A percentile compares a stretch with the other conserved stretches of the same genome.
Evolutionary conservation across 2,329 filamentous ascomycete species (phyloP).

Genomic region (Penicillium sp.): DNA sequence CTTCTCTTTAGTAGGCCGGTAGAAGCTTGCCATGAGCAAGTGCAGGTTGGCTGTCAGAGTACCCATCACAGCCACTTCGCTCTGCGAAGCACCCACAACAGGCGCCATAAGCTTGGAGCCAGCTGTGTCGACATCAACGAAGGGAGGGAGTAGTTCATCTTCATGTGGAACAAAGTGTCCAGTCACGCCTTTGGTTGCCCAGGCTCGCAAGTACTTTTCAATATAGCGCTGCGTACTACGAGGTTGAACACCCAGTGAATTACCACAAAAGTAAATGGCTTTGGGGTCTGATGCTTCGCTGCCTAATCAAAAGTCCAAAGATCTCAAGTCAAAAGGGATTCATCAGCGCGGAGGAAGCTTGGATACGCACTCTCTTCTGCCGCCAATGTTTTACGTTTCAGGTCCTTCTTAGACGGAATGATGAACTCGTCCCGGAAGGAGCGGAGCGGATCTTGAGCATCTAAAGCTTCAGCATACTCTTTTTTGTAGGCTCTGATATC

Average conservation of each 20-base stretch:
- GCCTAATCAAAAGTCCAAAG: neutral
- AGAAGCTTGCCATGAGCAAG: conserved; percentile 81
- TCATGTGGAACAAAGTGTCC: conserved; percentile 75
- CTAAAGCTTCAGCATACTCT: conserved; percentile 52
- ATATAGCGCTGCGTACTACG: conserved; percentile 66
- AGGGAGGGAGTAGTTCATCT: conserved; percentile 68
- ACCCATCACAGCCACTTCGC: conserved; percentile 85
- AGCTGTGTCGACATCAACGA: conserved; percentile 77
- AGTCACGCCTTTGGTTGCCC: conserved; percentile 80
- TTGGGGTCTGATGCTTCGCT: conserved; percentile 45
- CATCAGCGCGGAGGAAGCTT: neutral
- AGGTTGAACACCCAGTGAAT: conserved; percentile 85
- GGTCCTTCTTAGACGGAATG: conserved; percentile 71
- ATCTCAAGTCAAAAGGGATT: neutral
- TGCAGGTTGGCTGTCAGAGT: conserved; percentile 81
- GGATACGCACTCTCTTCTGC: conserved; percentile 28
- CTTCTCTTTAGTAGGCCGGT: conserved; percentile 63
- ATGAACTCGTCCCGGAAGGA: conserved; percentile 70
- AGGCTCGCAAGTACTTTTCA: conserved; percentile 74
- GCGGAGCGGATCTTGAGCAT: conserved; percentile 61
- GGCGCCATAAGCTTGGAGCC: conserved; percentile 69
- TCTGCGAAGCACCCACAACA: conserved; percentile 70
- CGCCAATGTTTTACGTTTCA: conserved; percentile 63
- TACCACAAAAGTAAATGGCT: conserved; percentile 82
- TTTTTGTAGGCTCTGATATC: conserved; percentile 37